Base-by-base conservation (phyloP, 148 eudicot genomes). In the Agrostemma githago region DNA sequence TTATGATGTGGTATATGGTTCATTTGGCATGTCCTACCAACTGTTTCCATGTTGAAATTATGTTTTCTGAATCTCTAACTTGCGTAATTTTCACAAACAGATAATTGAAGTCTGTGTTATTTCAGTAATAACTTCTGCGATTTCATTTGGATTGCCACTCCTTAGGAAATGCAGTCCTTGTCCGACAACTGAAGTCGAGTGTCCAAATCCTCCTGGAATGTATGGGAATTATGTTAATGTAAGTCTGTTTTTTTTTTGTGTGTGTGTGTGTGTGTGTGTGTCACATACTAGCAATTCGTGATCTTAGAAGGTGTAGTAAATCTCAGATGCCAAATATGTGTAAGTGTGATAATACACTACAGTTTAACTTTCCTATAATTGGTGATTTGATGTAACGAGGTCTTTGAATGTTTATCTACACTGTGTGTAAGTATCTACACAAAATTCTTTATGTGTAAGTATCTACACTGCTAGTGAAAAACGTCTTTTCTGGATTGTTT, bases 211-310 rank as follows among this genome's bases (percentile, higher is more conserved):
- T 14, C 99, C 99, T 42, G 99, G 99, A 74, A 86, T 90, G 93
- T 95, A 88, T 64, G 99, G 99, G 73, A 95, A 95, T 82, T 95
- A 95, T 80, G 99, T 95, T 39, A 92, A 92, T 83, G 99, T 95
- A 85, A 84, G 99, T 78, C 42, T 65, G 46, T 17, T 17, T 48
- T 1, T 53, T 15, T 41, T 53, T 70, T 37, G 3, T 21, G 0
- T 41, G 61, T 61, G 59, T 15, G 26, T 19, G 9, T 60, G 6
- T 40, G 34, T 26, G 34, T 26, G 34, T 17, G 53, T 17, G 21
- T 67, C 17, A 1, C n/a, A 19, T 40, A 54, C 26, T 57, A 14
- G 21, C 11, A 56, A 56, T 40, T 20, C 40, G 2, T 62, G 9
- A 21, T 62, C 39, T 62, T 62, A 62, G 66, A 63, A 63, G 41